phyloP scores from a whole-genome alignment of 768 basidiomycete species.

The Roridomyces roridus region DNA sequence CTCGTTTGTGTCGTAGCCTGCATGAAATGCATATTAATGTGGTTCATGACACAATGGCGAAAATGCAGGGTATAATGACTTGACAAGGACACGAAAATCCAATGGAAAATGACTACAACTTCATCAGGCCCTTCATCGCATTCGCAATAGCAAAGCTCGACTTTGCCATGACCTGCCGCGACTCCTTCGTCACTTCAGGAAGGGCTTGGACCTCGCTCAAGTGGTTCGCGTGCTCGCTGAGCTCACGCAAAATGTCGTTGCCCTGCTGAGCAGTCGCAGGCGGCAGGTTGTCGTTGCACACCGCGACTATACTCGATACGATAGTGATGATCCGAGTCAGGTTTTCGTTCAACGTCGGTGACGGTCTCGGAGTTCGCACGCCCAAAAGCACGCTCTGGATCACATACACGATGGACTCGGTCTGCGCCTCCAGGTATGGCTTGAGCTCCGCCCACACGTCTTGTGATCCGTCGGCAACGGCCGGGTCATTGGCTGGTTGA shows the following conservation, averaged over 20 bases:
- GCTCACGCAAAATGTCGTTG: conserved; percentile 76
- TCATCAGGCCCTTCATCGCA: conserved; percentile 93
- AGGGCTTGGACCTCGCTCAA: conserved; percentile 88
- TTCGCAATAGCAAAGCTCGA: conserved; percentile 97
- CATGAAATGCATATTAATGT: no score
- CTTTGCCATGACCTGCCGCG: conserved; percentile 93
- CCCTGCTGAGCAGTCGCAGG: conserved; percentile 72
- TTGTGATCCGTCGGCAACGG: conserved; percentile 66
- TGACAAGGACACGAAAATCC: neutral
- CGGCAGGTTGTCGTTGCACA: conserved; percentile 92
- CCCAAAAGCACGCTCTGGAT: conserved; percentile 95
- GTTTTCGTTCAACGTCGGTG: conserved; percentile 88
- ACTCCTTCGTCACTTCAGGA: conserved; percentile 88
- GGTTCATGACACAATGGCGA: neutral
- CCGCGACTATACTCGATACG: conserved; percentile 95
- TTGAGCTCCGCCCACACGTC: conserved; percentile 87
- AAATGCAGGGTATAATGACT: neutral
- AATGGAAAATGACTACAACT: conserved; percentile 50
- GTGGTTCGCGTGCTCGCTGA: conserved; percentile 88
- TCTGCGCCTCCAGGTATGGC: conserved; percentile 97
- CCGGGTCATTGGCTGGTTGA: conserved; percentile 61
- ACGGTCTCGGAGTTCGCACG: conserved; percentile 88
- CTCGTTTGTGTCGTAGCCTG: conserved; percentile 55
- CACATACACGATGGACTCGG: conserved; percentile 92
- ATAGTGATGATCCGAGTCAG: conserved; percentile 98